phyloP scores from a whole-genome alignment of 441 rosid genomes.

The Gossypium davidsonii region DNA sequence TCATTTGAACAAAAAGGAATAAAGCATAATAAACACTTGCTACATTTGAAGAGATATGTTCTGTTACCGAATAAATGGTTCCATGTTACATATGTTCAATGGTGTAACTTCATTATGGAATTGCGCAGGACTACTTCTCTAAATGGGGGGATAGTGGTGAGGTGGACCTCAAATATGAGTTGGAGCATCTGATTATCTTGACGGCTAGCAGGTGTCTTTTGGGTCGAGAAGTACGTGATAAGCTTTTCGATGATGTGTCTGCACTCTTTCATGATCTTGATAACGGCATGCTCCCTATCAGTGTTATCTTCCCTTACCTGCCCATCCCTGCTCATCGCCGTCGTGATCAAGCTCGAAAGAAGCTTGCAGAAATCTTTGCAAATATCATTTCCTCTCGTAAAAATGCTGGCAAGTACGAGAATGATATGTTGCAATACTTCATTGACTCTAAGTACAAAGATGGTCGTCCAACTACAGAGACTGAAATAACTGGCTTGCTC shows the following conservation, averaged over 20 bases:
- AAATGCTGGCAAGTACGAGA: conserved; percentile 57
- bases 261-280: conserved; percentile 95
- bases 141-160: conserved; percentile 96
- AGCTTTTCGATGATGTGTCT: conserved; percentile 93
- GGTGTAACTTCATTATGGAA: conserved; percentile 13
- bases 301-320: conserved; percentile 87
- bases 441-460: conserved; percentile 93
- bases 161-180: conserved; percentile 83
- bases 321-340: conserved; percentile 96
- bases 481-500: conserved; percentile 89
- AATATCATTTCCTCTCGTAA: conserved; percentile 77
- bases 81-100: not conserved
- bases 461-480: conserved; percentile 83
- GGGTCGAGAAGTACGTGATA: conserved; percentile 91
- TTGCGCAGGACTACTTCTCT: conserved; percentile 72
- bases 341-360: conserved; percentile 82
- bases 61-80: not conserved
- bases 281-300: conserved; percentile 95
- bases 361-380: conserved; percentile 71
- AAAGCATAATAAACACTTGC: not conserved
- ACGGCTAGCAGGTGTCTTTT: conserved; percentile 97
- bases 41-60: not conserved
- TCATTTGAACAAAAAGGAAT: not conserved
- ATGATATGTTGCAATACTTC: conserved; percentile 93
- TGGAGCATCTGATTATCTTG: conserved; percentile 92